phyloP scores from a whole-genome alignment of 2,329 filamentous ascomycete genomes.

The Aspergillus puulaauensis region DNA sequence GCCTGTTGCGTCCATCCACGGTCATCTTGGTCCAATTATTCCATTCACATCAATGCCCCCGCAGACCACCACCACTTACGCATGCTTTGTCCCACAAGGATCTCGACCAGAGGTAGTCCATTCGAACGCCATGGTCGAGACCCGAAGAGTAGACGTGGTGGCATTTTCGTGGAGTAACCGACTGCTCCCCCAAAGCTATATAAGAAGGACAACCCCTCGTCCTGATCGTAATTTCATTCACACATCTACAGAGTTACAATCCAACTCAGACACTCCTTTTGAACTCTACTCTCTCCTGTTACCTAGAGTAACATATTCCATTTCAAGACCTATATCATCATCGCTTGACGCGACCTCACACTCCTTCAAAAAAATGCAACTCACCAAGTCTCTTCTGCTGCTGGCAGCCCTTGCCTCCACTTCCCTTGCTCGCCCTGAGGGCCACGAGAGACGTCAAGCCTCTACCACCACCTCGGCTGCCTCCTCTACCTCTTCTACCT shows the following conservation, averaged over 20 bases:
- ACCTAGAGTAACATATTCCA: slow-evolving; percentile 8
- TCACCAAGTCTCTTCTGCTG: slow-evolving; percentile 31
- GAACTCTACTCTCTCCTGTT: neutral
- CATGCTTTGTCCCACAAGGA: neutral
- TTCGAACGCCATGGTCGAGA: slow-evolving; percentile 3
- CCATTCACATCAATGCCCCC: neutral
- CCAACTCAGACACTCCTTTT: slow-evolving; percentile 13
- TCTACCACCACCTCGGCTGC: slow-evolving; percentile 8
- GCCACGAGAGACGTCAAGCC: slow-evolving; percentile 20
- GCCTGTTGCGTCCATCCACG: too few species aligned
- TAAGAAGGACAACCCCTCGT: neutral
- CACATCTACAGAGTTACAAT: neutral
- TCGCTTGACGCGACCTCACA: slow-evolving; percentile 13
- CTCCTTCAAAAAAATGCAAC: slow-evolving; percentile 25
- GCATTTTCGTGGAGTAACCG: neutral
- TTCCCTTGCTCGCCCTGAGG: slow-evolving; percentile 21
- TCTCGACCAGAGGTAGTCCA: neutral
- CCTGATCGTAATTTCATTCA: neutral
- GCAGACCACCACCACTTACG: slow-evolving; percentile 1
- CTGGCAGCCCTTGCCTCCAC: slow-evolving; percentile 30
- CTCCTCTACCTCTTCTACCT: slow-evolving; percentile 13
- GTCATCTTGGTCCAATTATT: neutral
- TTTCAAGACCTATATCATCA: neutral
- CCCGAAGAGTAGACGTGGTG: neutral
- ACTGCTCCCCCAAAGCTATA: slow-evolving; percentile 2